These are phyloP conservation scores for Xerocomus brunneocitrinus DNA, from an alignment of 768 basidiomycete species.

Conservation along the genomic window DNA sequence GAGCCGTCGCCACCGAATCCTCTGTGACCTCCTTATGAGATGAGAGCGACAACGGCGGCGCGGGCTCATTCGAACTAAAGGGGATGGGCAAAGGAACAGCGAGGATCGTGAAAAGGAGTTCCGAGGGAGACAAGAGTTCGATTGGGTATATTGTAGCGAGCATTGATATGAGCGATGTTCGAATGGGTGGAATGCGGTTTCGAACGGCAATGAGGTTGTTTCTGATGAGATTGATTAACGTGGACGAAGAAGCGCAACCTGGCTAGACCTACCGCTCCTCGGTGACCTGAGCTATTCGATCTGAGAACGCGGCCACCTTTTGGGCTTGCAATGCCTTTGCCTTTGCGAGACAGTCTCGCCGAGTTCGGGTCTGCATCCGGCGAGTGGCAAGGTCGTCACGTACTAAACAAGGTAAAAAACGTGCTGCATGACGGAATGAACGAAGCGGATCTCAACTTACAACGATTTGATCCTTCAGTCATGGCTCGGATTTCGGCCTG, in stretches of 20 bases:
- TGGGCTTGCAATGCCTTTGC: constrained; percentile 40
- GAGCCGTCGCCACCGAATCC: constrained; percentile 80
- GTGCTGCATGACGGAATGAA: constrained; percentile 17
- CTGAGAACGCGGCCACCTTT: constrained; percentile 23
- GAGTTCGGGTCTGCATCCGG: constrained; percentile 39
- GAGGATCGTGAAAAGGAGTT: constrained; percentile 87
- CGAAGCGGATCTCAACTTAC: constrained; percentile 37
- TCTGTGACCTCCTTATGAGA: constrained; percentile 74
- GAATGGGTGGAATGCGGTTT: constrained; percentile 46
- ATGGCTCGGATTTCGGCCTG: constrained; percentile 39
- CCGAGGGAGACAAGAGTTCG: constrained; percentile 74
- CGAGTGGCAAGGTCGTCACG: constrained; percentile 41
- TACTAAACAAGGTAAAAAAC: constrained; percentile 31
- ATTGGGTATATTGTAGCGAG: constrained; percentile 86
- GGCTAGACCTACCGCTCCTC: constrained; percentile 36
- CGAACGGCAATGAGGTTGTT: constrained; percentile 43
- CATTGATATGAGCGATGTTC: constrained; percentile 62
- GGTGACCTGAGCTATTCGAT: constrained; percentile 31
- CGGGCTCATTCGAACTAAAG: constrained; percentile 64
- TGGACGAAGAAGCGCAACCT: constrained; percentile 1
- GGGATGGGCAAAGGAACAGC: constrained; percentile 90
- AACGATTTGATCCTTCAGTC: constrained; percentile 39
- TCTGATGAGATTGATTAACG: constrained; percentile 35
- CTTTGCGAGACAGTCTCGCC: constrained; percentile 43
- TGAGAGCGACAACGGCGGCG: constrained; percentile 70